These are phyloP conservation scores for Pinus albicaulis DNA, from an alignment of 75 land plant genomes.

Conservation along the genomic window DNA sequence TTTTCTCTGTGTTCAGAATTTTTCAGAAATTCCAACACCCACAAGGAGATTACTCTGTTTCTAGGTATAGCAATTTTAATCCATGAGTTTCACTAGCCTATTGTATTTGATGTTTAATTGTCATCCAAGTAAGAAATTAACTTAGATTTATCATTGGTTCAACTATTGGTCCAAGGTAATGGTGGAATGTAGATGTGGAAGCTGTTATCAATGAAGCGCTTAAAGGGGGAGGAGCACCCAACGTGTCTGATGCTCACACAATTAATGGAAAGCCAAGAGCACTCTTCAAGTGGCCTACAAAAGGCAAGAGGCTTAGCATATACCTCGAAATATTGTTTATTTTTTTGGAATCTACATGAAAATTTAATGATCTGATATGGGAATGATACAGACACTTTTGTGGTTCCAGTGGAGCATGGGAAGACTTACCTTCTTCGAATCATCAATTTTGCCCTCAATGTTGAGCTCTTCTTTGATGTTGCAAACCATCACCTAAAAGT, in stretches of 20 bases:
- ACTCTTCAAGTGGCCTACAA: slow-evolving; percentile 75
- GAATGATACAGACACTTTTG: slow-evolving; percentile 41
- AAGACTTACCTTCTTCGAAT: slow-evolving; percentile 46
- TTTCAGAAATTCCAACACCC: too few species aligned
- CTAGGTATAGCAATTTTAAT: slow-evolving; percentile 3
- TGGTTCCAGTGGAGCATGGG: slow-evolving; percentile 31
- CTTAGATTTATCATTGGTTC: too few species aligned
- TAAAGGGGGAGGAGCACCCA: slow-evolving; percentile 55
- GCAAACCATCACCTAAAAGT: slow-evolving; percentile 22
- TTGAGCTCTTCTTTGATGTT: slow-evolving; percentile 14
- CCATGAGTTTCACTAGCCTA: too few species aligned
- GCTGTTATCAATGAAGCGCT: slow-evolving; percentile 38
- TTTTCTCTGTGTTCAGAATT: too few species aligned
- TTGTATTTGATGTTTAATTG: too few species aligned
- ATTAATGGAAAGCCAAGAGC: slow-evolving; percentile 89
- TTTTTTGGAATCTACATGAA: too few species aligned
- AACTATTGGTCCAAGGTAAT: slow-evolving; percentile 56
- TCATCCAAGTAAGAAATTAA: too few species aligned
- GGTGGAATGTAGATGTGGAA: slow-evolving; percentile 85
- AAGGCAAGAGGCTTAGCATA: slow-evolving; percentile 21
- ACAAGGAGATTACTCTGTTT: slow-evolving; percentile 15
- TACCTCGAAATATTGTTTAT: too few species aligned
- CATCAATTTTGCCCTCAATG: slow-evolving; percentile 44
- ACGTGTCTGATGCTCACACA: slow-evolving; percentile 76
- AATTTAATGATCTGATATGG: too few species aligned